These are phyloP conservation scores for Saturnispora quitensis DNA, from an alignment of 805 yeast genomes.

Conservation along the genomic window DNA sequence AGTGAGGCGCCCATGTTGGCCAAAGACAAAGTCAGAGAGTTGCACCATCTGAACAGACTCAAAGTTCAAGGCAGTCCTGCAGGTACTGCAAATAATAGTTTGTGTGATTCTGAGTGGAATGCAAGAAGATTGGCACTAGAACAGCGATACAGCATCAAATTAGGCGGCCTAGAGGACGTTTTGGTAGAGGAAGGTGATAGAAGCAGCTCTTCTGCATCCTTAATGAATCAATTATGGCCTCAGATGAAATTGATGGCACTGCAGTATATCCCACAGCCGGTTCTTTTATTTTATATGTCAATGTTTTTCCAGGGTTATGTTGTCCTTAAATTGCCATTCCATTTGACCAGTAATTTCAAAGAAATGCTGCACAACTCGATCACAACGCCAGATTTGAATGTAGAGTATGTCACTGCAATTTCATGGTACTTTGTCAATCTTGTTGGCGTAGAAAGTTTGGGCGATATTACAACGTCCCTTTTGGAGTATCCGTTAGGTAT, in stretches of 20 bases:
- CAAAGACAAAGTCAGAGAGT: conserved; percentile 46
- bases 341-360: conserved; percentile 81
- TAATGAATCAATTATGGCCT: conserved; percentile 62
- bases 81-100: background rate
- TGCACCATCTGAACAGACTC: conserved; percentile 50
- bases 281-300: conserved; percentile 94
- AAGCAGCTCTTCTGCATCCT: conserved; percentile 47
- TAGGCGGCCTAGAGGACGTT: conserved; percentile 3
- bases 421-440: conserved; percentile 93
- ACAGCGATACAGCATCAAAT: conserved; percentile 3
- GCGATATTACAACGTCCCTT: conserved; percentile 39
- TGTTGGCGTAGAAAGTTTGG: conserved; percentile 74
- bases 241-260: conserved; percentile 78
- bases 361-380: conserved; percentile 88
- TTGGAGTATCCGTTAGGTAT: conserved; percentile 30
- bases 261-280: conserved; percentile 82
- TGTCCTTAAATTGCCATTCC: conserved; percentile 83
- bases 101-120: conserved; percentile 12
- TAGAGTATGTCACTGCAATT: conserved; percentile 84
- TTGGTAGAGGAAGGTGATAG: conserved; percentile 4
- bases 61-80: background rate
- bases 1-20: conserved; percentile 47
- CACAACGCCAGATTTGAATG: conserved; percentile 75
- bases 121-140: conserved; percentile 1
- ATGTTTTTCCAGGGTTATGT: conserved; percentile 89